Percentiles rank a stretch among this genome's conserved stretches.
Evolutionary conservation across 768 basidiomycete species (phyloP).

Genomic region (Dictyophora rubrovolvata): DNA sequence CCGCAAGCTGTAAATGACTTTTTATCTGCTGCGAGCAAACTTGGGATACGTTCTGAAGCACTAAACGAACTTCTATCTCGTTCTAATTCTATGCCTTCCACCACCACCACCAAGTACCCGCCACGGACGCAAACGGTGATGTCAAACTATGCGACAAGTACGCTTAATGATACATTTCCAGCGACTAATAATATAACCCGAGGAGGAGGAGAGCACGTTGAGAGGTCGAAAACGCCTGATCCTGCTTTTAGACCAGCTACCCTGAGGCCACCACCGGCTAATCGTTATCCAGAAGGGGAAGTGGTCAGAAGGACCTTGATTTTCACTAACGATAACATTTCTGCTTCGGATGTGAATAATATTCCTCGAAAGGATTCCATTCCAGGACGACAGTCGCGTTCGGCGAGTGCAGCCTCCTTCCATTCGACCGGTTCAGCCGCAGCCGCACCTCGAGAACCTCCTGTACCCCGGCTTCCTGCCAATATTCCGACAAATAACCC

Average conservation of each 20-base stretch:
- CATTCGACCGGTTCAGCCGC: slow-evolving; percentile 65
- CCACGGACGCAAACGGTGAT: slow-evolving; percentile 8
- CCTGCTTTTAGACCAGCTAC: not conserved
- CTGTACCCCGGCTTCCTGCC: slow-evolving; percentile 50
- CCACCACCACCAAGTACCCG: slow-evolving; percentile 17
- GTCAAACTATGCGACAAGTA: slow-evolving; percentile 21
- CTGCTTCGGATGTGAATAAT: slow-evolving; percentile 46
- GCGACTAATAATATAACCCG: not conserved
- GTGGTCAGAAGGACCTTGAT: slow-evolving; percentile 74
- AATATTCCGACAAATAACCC: slow-evolving; percentile 14
- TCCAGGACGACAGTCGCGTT: slow-evolving; percentile 41
- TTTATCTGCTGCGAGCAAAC: slow-evolving; percentile 63
- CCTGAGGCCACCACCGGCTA: not conserved
- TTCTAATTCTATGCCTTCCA: slow-evolving; percentile 56
- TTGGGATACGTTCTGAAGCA: slow-evolving; percentile 65
- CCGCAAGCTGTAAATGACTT: slow-evolving; percentile 57
- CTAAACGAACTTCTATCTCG: slow-evolving; percentile 63
- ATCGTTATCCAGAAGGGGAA: slow-evolving; percentile 7
- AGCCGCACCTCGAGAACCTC: slow-evolving; percentile 79
- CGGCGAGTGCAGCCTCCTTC: slow-evolving; percentile 45
- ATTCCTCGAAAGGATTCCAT: slow-evolving; percentile 46
- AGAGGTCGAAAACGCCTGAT: slow-evolving; percentile 1
- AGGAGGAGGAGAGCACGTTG: not conserved
- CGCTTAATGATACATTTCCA: not conserved
- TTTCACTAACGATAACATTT: slow-evolving; percentile 35